Conservation (phyloP, 306 rosid species). For the Phaseolus lunatus region DNA sequence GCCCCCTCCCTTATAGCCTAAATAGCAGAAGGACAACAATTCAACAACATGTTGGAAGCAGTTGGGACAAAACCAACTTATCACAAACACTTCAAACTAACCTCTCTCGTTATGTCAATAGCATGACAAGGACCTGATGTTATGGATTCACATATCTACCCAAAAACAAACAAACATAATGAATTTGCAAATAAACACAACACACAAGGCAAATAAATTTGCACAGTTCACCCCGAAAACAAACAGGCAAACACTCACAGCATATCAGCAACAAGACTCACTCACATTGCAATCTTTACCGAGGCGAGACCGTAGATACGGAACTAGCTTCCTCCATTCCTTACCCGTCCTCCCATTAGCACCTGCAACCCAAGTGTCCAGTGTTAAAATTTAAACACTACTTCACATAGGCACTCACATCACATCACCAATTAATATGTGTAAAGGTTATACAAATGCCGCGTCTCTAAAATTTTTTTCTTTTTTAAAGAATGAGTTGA, state of each 20-base stretch:
- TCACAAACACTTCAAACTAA: conserved; percentile 49
- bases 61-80: conserved; percentile 10
- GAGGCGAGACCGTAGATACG: conserved; percentile 82
- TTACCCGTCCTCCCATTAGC: conserved; percentile 88
- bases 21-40: conserved; percentile 34
- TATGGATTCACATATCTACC: conserved; percentile 83
- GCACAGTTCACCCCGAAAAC: conserved; percentile 2
- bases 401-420: conserved; percentile 6
- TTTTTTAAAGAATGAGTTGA: background rate
- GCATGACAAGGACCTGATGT: conserved; percentile 97
- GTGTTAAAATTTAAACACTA: conserved; percentile 11
- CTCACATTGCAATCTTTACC: conserved; percentile 78
- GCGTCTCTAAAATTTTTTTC: background rate
- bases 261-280: conserved; percentile 25
- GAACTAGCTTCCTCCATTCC: conserved; percentile 94
- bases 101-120: conserved; percentile 93
- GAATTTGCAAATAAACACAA: conserved; percentile 28
- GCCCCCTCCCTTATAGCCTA: conserved; percentile 95
- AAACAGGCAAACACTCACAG: conserved; percentile 10
- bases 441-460: background rate
- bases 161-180: conserved; percentile 28
- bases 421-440: conserved; percentile 20
- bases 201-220: conserved; percentile 32
- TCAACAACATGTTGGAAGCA: conserved; percentile 17
- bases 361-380: conserved; percentile 60